Percentiles rank a stretch among this genome's conserved stretches.
phyloP scores from a whole-genome alignment of 495 filamentous ascomycete species.

The Penicillium fimorum region DNA sequence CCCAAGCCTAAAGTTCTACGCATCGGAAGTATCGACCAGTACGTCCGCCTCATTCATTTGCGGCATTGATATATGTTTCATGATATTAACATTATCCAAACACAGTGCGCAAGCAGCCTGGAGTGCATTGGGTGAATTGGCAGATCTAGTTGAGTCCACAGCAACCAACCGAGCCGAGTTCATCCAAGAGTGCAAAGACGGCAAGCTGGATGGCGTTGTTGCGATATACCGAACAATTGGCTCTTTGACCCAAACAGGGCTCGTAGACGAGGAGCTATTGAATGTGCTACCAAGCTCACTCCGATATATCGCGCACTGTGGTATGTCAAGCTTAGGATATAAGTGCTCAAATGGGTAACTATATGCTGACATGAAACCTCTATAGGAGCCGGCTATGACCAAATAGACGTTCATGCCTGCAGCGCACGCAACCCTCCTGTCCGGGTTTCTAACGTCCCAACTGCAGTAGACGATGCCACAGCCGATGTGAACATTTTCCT shows the following conservation, averaged over 20 bases:
- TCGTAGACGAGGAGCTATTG: conserved; percentile 66
- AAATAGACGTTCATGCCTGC: conserved; percentile 71
- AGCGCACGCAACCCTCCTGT: conserved; percentile 56
- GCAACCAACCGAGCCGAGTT: conserved; percentile 65
- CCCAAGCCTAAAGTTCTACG: conserved; percentile 54
- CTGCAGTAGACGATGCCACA: conserved; percentile 76
- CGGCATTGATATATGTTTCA: not conserved
- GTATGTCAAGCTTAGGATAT: conserved; percentile 24
- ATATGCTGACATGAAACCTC: not conserved
- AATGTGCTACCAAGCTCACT: conserved; percentile 53
- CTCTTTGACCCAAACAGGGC: conserved; percentile 65
- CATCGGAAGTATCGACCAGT: conserved; percentile 50
- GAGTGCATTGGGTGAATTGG: conserved; percentile 49
- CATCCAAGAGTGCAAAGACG: conserved; percentile 66
- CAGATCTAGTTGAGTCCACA: conserved; percentile 46
- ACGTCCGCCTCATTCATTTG: not conserved
- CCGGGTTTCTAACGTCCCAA: conserved; percentile 76
- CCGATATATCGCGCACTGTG: conserved; percentile 56
- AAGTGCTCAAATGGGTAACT: not conserved
- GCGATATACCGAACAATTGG: conserved; percentile 76
- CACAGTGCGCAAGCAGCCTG: conserved; percentile 36
- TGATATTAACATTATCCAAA: not conserved
- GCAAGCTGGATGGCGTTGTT: conserved; percentile 63
- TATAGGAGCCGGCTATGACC: conserved; percentile 75
- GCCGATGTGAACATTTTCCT: conserved; percentile 77